Evolutionary conservation across 129 eudicot genomes (phyloP).

Genomic region (Daucus carota): DH1_v3.0 NC_030385.2:7059501-7060000

Average conservation of each 20-base stretch:
- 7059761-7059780: slow-evolving; percentile 52
- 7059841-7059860: slow-evolving; percentile 70
- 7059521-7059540: no score
- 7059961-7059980: slow-evolving; percentile 82
- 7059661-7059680: no score
- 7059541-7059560: no score
- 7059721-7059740: slow-evolving; percentile 45
- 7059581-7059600: no score
- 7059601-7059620: no score
- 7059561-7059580: no score
- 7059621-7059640: no score
- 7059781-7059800: slow-evolving; percentile 53
- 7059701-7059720: no score
- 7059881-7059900: slow-evolving; percentile 83
- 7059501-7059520: no score
- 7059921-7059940: slow-evolving; percentile 53
- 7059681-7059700: no score
- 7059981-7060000: slow-evolving; percentile 46
- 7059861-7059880: slow-evolving; percentile 57
- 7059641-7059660: no score
- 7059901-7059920: slow-evolving; percentile 79
- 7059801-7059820: slow-evolving; percentile 60
- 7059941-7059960: slow-evolving; percentile 76
- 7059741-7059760: slow-evolving; percentile 56
- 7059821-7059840: slow-evolving; percentile 50